Percentiles rank a stretch among this genome's conserved stretches.
These are phyloP conservation scores for Ligustrum vulgare DNA, from an alignment of 257 asterid genomes.

Conservation along the genomic window DNA sequence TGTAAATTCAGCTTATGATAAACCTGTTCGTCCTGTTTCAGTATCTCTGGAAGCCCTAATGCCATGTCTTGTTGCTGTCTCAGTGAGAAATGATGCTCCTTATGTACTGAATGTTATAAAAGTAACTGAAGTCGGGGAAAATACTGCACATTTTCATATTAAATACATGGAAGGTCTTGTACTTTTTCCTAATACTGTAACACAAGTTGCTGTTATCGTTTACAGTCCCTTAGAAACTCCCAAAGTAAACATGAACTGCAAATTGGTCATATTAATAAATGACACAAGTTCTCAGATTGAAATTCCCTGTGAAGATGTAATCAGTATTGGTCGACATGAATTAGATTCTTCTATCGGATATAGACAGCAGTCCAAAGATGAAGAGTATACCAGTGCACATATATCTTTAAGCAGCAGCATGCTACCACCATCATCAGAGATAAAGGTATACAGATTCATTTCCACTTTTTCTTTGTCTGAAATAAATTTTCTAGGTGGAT, in stretches of 20 bases:
- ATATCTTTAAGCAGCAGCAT: conserved; percentile 29
- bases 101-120: conserved; percentile 46
- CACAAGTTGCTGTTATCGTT: conserved; percentile 63
- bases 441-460: conserved; percentile 34
- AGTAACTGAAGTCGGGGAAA: conserved; percentile 49
- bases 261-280: conserved; percentile 49
- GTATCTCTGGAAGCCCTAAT: conserved; percentile 40
- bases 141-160: conserved; percentile 45
- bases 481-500: neutral
- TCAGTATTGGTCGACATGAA: conserved; percentile 35
- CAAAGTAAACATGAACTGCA: conserved; percentile 45
- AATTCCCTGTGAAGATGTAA: conserved; percentile 60
- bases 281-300: conserved; percentile 56
- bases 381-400: conserved; percentile 24
- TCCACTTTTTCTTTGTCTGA: neutral
- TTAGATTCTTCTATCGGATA: conserved; percentile 40
- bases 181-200: conserved; percentile 59
- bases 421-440: conserved; percentile 27
- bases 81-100: conserved; percentile 54
- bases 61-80: conserved; percentile 47
- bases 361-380: conserved; percentile 28
- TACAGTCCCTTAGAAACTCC: conserved; percentile 29
- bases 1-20: conserved; percentile 31
- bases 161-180: conserved; percentile 65
- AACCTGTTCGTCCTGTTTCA: conserved; percentile 29